phyloP scores from a whole-genome alignment of 2,329 filamentous ascomycete species.

The Epicoccum nigrum region DNA sequence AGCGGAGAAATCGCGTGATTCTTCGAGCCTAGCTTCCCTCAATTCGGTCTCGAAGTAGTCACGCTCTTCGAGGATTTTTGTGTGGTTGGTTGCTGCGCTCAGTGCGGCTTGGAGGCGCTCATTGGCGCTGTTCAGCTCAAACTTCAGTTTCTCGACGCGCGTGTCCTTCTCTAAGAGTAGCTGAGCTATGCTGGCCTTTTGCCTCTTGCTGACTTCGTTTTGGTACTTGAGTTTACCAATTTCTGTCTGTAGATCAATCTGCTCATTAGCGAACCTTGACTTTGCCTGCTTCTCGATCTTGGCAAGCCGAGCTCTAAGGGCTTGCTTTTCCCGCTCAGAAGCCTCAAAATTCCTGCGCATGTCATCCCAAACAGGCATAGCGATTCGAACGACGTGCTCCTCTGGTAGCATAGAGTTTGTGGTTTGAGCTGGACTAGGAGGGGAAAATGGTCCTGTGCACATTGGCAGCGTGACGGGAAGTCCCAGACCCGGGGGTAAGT shows the following conservation, averaged over 20 bases:
- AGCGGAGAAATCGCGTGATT: neutral
- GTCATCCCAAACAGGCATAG: conserved; percentile 12
- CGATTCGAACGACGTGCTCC: conserved; percentile 12
- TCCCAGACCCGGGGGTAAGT: neutral
- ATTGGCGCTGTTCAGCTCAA: conserved; percentile 17
- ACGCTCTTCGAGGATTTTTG: conserved; percentile 6
- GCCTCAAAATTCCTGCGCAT: conserved; percentile 2
- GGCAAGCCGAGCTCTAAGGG: conserved; percentile 11
- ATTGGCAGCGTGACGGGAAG: neutral
- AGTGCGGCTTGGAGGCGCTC: neutral
- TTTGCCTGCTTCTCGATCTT: neutral
- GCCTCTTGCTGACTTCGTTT: conserved; percentile 23
- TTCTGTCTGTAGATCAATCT: conserved; percentile 2
- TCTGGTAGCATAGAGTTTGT: neutral
- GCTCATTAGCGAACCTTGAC: neutral
- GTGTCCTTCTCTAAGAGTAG: conserved; percentile 24
- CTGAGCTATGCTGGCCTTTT: conserved; percentile 27
- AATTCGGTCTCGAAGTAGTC: conserved; percentile 14
- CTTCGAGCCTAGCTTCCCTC: neutral
- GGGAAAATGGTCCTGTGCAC: neutral
- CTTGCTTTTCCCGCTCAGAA: conserved; percentile 8
- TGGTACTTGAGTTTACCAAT: conserved; percentile 25
- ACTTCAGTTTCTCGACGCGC: conserved; percentile 23
- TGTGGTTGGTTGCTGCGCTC: neutral
- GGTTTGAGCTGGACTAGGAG: conserved; percentile 10